phyloP scores from a whole-genome alignment of 768 basidiomycete species.

The Podaxis carcinomalis region DNA sequence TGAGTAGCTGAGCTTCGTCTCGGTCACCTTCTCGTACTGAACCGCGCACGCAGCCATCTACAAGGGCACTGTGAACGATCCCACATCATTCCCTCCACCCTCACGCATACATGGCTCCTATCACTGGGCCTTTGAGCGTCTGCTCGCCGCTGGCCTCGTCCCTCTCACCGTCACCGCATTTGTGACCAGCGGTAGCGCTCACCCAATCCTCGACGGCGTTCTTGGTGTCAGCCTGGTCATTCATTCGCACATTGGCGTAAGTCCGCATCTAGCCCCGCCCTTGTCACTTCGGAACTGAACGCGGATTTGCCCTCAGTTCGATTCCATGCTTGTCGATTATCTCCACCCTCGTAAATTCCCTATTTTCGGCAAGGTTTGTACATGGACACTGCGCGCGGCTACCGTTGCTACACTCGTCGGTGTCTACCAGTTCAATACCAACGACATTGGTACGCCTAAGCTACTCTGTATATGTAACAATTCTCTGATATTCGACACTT shows the following conservation, averaged over 20 bases:
- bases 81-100: slow-evolving; percentile 82
- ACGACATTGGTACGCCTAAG: slow-evolving; percentile 84
- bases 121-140: slow-evolving; percentile 91
- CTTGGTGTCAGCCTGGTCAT: slow-evolving; percentile 85
- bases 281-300: not conserved
- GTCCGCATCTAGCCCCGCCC: slow-evolving; percentile 23
- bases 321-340: slow-evolving; percentile 80
- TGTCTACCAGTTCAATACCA: slow-evolving; percentile 97
- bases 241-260: slow-evolving; percentile 93
- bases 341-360: slow-evolving; percentile 93
- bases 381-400: slow-evolving; percentile 74
- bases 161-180: slow-evolving; percentile 88
- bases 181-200: slow-evolving; percentile 65
- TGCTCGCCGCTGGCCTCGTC: slow-evolving; percentile 82
- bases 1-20: slow-evolving; percentile 30
- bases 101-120: slow-evolving; percentile 84
- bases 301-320: slow-evolving; percentile 47
- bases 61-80: slow-evolving; percentile 93
- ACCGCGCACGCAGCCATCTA: slow-evolving; percentile 56
- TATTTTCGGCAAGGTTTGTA: slow-evolving; percentile 57
- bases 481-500: slow-evolving; percentile 1
- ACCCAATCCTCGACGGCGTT: slow-evolving; percentile 88
- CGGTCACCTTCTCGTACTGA: not conserved
- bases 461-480: not conserved
- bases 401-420: slow-evolving; percentile 85